phyloP scores from a whole-genome alignment of 1,139 yeast genomes.

The Pichia sp. region DNA sequence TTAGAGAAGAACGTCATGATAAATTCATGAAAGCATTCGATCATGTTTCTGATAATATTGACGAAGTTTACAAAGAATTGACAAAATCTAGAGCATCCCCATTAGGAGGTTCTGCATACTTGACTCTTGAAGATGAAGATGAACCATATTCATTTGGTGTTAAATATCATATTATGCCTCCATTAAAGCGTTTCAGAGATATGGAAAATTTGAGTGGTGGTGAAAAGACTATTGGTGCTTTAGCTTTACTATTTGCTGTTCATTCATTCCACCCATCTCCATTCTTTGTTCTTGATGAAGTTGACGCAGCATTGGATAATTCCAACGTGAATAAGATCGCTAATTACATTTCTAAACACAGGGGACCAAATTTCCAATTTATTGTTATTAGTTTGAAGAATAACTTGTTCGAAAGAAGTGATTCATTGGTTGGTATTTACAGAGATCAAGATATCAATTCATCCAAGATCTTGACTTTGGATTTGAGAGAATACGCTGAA shows the following conservation, averaged over 20 bases:
- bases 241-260: constrained; percentile 86
- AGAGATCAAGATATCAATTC: constrained; percentile 78
- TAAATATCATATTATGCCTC: constrained; percentile 95
- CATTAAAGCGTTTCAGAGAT: constrained; percentile 89
- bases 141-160: constrained; percentile 85
- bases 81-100: constrained; percentile 70
- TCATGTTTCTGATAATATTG: constrained; percentile 72
- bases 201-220: constrained; percentile 97
- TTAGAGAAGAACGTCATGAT: constrained; percentile 59
- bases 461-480: constrained; percentile 74
- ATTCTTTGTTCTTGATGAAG: constrained; percentile 92
- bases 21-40: constrained; percentile 70
- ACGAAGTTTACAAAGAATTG: constrained; percentile 80
- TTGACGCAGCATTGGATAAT: constrained; percentile 95
- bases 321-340: constrained; percentile 86
- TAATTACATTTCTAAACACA: constrained; percentile 72
- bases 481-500: constrained; percentile 58
- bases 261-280: constrained; percentile 95
- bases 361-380: constrained; percentile 82
- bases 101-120: constrained; percentile 89
- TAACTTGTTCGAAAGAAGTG: constrained; percentile 78
- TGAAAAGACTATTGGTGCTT: constrained; percentile 94
- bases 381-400: constrained; percentile 92
- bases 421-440: constrained; percentile 90
- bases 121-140: constrained; percentile 85